Evolutionary conservation across 495 filamentous ascomycete genomes (phyloP).

Genomic region (Penicillium paradoxum): DNA sequence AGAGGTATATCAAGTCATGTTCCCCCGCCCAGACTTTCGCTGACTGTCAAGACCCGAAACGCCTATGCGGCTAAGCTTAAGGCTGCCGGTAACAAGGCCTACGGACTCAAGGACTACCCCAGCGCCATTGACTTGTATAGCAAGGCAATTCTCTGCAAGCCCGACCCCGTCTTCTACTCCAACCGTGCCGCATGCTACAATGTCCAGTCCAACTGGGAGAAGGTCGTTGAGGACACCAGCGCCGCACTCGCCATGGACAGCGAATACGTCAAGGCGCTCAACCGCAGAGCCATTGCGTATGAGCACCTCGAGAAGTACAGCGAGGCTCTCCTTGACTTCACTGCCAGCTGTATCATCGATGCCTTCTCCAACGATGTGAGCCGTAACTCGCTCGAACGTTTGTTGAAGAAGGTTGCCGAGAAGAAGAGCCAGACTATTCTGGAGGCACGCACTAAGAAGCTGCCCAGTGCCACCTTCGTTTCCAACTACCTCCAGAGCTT

Average conservation of each 20-base stretch:
- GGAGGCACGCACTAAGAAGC: slow-evolving; percentile 67
- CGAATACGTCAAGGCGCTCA: slow-evolving; percentile 96
- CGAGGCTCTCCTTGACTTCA: slow-evolving; percentile 94
- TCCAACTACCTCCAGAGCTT: slow-evolving; percentile 99
- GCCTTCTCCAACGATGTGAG: slow-evolving; percentile 84
- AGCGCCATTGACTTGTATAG: slow-evolving; percentile 90
- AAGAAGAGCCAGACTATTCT: slow-evolving; percentile 85
- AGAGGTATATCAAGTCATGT: slow-evolving; percentile 43
- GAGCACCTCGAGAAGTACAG: slow-evolving; percentile 87
- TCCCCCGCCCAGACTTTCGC: neutral
- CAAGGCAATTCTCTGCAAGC: slow-evolving; percentile 92
- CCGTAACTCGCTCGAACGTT: slow-evolving; percentile 81
- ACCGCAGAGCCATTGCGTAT: slow-evolving; percentile 92
- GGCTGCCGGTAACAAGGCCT: slow-evolving; percentile 93
- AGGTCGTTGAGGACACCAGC: slow-evolving; percentile 95
- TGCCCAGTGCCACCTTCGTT: slow-evolving; percentile 93
- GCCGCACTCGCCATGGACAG: slow-evolving; percentile 87
- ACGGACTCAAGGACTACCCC: slow-evolving; percentile 85
- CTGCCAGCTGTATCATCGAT: slow-evolving; percentile 98
- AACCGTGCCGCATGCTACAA: slow-evolving; percentile 98
- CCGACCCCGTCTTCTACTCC: slow-evolving; percentile 96
- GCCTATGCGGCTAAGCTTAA: slow-evolving; percentile 87
- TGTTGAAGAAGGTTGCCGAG: slow-evolving; percentile 97
- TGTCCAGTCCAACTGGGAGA: slow-evolving; percentile 84
- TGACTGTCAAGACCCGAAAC: slow-evolving; percentile 50